Evolutionary conservation across 2,329 filamentous ascomycete genomes (phyloP), one percentile per base, ranked within the genome.

Genomic region (Alternaria angustiovoidea): DNA sequence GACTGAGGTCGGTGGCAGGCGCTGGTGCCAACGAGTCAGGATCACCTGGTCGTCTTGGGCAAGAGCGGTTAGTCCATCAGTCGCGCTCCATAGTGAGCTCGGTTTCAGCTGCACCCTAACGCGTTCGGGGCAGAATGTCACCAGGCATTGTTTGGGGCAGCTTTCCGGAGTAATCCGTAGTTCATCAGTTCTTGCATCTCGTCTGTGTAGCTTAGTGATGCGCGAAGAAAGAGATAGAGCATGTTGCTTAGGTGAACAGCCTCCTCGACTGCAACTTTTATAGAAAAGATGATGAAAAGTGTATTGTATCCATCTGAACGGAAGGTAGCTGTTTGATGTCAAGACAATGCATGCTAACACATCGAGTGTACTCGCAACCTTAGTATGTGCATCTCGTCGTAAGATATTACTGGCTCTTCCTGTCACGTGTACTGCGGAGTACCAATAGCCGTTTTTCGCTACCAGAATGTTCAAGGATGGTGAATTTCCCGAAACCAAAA

Each of bases 401-500:
- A 44, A 22, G 34, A 26, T 14, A 39, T 34, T 11, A 28, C 39
- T 43, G 51, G 39, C 28, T 28, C 16, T 14, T 26, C 26, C 39
- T 39, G 20, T 22, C 18, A 36, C 41, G 18, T 28, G 38, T 28
- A 26, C 24, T 44, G 14, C 38, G 18, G 38, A 9, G 36, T 28
- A 42, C 41, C 28, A 54, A 46, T 41, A 32, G 18, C 36, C 26
- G 18, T 26, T 9, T 47, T 42, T 53, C 14, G 32, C 44, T 49
- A 52, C 54, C 39, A 42, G 28, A 36, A 51, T 26, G 8, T 32
- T 12, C 43, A 16, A 18, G 24, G 26, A 39, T 49, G 36, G 43
- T 22, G 12, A 54, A 46, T 53, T 53, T 12, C 44, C 38, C 54
- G 38, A 46, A 22, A 30, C 59, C 49, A 58, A 39, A 20, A 18